Percentiles rank a stretch among this genome's conserved stretches.
Conservation (phyloP, 805 yeast species). For the Cyberlindnera saturnus region DNA sequence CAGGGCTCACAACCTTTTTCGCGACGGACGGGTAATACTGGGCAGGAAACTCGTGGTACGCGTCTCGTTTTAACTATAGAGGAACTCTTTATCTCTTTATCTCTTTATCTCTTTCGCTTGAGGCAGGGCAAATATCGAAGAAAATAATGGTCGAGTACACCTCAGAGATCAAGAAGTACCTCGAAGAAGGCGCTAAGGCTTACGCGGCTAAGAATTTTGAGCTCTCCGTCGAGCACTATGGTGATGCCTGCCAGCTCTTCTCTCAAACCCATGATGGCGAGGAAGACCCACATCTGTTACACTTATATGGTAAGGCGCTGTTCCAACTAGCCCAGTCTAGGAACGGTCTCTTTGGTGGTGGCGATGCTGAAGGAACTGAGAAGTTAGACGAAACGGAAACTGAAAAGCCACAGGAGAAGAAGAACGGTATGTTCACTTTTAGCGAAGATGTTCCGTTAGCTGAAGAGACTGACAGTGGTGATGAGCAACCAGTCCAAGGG, state of each 20-base stretch:
- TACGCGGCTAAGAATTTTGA: constrained; percentile 64
- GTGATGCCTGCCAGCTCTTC: constrained; percentile 61
- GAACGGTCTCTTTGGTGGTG: constrained; percentile 76
- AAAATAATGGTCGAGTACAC: constrained; percentile 23
- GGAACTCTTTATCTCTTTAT: background rate
- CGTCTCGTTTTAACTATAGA: no score
- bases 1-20: background rate
- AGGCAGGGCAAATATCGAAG: background rate
- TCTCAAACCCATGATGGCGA: constrained; percentile 41
- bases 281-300: constrained; percentile 69
- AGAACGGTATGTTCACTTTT: constrained; percentile 27
- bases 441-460: constrained; percentile 33
- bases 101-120: background rate
- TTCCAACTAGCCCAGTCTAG: constrained; percentile 71
- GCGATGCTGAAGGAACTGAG: constrained; percentile 18
- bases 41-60: no score
- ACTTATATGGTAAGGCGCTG: constrained; percentile 72
- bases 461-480: constrained; percentile 24
- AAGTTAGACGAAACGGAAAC: constrained; percentile 16
- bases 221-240: constrained; percentile 62
- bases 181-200: constrained; percentile 57
- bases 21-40: background rate
- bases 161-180: constrained; percentile 37
- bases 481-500: background rate
- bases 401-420: constrained; percentile 21